A percentile compares a stretch with the other conserved stretches of the same genome.
Conservation (phyloP, 1,284 basidiomycete species). For the Irpex sp. region DNA sequence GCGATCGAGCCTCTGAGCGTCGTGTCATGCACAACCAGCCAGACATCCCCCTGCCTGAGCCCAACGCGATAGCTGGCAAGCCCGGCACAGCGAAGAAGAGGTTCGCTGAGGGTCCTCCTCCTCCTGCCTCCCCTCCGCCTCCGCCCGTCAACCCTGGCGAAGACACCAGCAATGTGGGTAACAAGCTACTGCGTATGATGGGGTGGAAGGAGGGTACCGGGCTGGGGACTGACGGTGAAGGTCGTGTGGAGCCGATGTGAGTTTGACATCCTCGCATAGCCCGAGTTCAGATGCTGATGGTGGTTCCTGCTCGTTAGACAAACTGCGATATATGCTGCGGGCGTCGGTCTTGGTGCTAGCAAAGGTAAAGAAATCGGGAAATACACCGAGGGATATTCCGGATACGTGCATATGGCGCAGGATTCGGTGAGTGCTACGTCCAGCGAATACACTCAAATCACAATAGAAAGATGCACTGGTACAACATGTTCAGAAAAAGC, state of each 20-base stretch:
- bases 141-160: slow-evolving; percentile 62
- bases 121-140: slow-evolving; percentile 60
- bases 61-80: slow-evolving; percentile 20
- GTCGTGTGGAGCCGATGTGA: slow-evolving; percentile 82
- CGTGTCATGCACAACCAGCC: slow-evolving; percentile 88
- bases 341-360: slow-evolving; percentile 84
- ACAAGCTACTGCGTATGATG: slow-evolving; percentile 93
- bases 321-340: slow-evolving; percentile 82
- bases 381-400: slow-evolving; percentile 66
- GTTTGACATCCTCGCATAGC: slow-evolving; percentile 22
- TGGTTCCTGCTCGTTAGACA: slow-evolving; percentile 37
- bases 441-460: neutral
- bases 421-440: slow-evolving; percentile 40
- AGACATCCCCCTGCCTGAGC: slow-evolving; percentile 68
- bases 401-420: slow-evolving; percentile 74
- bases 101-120: slow-evolving; percentile 59
- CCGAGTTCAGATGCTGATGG: neutral
- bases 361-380: slow-evolving; percentile 84
- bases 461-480: neutral
- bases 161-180: slow-evolving; percentile 83
- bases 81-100: slow-evolving; percentile 34
- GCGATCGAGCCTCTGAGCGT: slow-evolving; percentile 88
- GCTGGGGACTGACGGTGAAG: slow-evolving; percentile 75
- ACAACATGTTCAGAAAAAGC: neutral
- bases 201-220: slow-evolving; percentile 92